phyloP scores from a whole-genome alignment of 129 eudicot species.

The Ambrosia trifida region DNA sequence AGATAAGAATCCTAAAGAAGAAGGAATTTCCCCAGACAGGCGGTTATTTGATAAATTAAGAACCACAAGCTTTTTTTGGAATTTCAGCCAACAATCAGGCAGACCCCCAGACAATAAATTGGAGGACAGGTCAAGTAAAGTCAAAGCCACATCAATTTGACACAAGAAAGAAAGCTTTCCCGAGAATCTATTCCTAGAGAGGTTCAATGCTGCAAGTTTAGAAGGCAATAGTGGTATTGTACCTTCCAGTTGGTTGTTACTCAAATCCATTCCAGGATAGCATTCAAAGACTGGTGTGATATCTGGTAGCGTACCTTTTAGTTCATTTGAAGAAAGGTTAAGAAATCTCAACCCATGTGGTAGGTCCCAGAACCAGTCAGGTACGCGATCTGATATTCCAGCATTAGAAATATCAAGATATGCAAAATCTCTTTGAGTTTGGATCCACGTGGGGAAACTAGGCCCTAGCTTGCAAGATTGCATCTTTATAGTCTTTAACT shows the following conservation, averaged over 20 bases:
- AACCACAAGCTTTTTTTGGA: background rate
- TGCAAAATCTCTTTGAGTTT: conserved; percentile 21
- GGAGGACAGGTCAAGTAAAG: conserved; percentile 26
- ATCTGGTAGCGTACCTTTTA: conserved; percentile 31
- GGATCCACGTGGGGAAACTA: conserved; percentile 42
- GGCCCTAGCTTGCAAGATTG: conserved; percentile 39
- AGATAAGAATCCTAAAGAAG: conserved; percentile 10
- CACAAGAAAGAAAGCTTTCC: conserved; percentile 26
- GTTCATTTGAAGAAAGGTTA: conserved; percentile 32
- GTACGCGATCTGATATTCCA: conserved; percentile 36
- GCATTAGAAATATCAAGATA: conserved; percentile 40
- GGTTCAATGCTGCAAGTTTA: conserved; percentile 10
- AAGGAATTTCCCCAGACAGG: conserved; percentile 25
- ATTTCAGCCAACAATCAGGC: conserved; percentile 21
- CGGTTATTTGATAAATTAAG: conserved; percentile 33
- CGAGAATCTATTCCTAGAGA: conserved; percentile 31
- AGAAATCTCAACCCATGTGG: background rate
- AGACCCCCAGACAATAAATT: conserved; percentile 21
- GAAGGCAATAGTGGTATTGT: conserved; percentile 3
- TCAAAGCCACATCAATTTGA: background rate
- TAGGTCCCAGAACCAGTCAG: conserved; percentile 40
- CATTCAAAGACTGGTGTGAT: background rate
- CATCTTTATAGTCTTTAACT: conserved; percentile 16
- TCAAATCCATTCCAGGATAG: conserved; percentile 20
- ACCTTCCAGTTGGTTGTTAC: conserved; percentile 11